A percentile compares a stretch with the other conserved stretches of the same genome.
These are phyloP conservation scores for Trypanosoma vivax DNA, from an alignment of 208 protist species.

Conservation along the genomic window DNA sequence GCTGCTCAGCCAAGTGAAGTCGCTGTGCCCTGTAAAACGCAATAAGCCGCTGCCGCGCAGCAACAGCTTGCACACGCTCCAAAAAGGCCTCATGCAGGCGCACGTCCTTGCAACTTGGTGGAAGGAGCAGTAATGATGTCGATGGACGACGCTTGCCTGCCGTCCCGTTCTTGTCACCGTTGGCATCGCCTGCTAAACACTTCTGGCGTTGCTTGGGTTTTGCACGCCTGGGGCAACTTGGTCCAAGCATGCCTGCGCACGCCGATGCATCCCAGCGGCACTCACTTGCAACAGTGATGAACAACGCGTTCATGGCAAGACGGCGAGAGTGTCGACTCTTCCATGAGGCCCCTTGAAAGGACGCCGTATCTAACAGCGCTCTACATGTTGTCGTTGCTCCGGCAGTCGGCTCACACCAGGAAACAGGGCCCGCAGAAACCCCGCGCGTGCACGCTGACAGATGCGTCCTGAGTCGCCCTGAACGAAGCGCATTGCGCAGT, in stretches of 20 bases:
- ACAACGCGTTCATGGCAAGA: constrained; percentile 9
- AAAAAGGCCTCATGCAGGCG: constrained; percentile 14
- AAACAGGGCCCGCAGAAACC: too few relatives aligned
- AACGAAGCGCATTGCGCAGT: too few relatives aligned
- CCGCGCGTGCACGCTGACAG: too few relatives aligned
- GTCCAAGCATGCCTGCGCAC: not conserved
- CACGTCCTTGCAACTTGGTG: not conserved
- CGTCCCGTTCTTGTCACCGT: too few relatives aligned
- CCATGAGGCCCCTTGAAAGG: too few relatives aligned
- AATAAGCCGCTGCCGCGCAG: constrained; percentile 13
- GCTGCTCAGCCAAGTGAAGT: constrained; percentile 4
- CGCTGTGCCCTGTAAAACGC: not conserved
- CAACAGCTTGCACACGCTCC: constrained; percentile 12
- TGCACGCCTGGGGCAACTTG: too few relatives aligned
- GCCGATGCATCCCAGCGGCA: constrained; percentile 10
- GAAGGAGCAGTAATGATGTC: not conserved
- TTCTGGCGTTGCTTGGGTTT: too few relatives aligned
- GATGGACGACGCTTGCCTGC: not conserved
- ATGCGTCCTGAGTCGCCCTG: too few relatives aligned
- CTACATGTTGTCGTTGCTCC: too few relatives aligned
- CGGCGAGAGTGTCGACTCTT: not conserved
- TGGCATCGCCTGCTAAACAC: too few relatives aligned
- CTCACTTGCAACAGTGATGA: constrained; percentile 8
- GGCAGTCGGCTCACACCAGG: too few relatives aligned
- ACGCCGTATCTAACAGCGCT: too few relatives aligned